Evolutionary conservation across 306 rosid species (phyloP), one percentile per base, ranked within the genome.

Genomic region (Glycyrrhiza uralensis): DNA sequence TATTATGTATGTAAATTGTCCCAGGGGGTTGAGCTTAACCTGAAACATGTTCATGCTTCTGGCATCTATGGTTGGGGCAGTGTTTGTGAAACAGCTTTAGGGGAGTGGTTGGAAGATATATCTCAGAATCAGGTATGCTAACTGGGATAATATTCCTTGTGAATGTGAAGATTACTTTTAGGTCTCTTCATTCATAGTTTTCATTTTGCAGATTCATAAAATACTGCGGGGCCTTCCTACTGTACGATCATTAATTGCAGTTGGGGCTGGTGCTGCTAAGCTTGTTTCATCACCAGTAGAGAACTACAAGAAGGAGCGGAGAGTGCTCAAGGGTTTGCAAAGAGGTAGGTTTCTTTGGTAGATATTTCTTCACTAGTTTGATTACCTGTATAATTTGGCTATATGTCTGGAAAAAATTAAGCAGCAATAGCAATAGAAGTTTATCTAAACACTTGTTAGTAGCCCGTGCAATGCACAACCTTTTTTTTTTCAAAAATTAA

Each of bases 41-140:
- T 94, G 67, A 94, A 89, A 85, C 91, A 86, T 71, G 95, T 91
- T 60, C 92, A 87, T 72, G 88, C 91, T 10, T 84, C 88, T 85
- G 99, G 99, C 45, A 79, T 89, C 57, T 94, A 91, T 72, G 99
- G 99, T 62, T 94, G 99, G 99, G 92, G 82, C 60, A 88, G 87
- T 82, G 99, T 89, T 50, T 74, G 97, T 71, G 99, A 91, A 84
- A 85, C 95, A 50, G 36, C 87, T 76, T 1, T 84, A 57, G 97
- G 96, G 75, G 96, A 94, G 84, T 94, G 99, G 99, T 71, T 89
- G 75, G 99, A 86, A 82, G 97, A 94, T 80, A 78, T 94, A 67
- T 94, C 97, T 44, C 97, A 87, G 68, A 94, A 91, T 80, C 99
- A 94, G 95, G 99, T 94, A 60, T 47, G 52, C 51, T 62, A 52